Evolutionary conservation across 208 protist species (phyloP).

Genomic region (Lotmaria passim): DNA sequence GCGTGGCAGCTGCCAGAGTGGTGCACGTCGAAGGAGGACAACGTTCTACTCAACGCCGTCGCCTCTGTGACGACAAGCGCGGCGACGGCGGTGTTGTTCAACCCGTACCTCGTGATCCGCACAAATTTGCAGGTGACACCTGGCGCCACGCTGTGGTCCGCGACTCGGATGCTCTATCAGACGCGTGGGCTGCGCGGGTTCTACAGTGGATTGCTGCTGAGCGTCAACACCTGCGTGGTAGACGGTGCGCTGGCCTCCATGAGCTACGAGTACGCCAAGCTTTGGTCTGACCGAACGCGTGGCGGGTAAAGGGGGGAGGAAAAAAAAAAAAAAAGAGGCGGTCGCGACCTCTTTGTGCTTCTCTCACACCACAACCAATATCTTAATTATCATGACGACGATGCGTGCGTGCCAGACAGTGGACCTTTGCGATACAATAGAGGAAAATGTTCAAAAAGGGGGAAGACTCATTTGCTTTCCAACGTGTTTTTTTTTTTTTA

Average conservation of each 20-base stretch:
- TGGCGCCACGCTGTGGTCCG: constrained; percentile 62
- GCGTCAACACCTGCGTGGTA: constrained; percentile 67
- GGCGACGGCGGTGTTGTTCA: constrained; percentile 79
- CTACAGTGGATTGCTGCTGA: constrained; percentile 74
- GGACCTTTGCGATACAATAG: neutral
- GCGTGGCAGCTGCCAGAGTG: constrained; percentile 38
- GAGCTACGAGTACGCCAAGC: constrained; percentile 88
- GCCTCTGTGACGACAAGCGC: constrained; percentile 73
- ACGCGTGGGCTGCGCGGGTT: constrained; percentile 66
- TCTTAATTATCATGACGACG: too few relatives aligned
- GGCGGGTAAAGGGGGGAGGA: constrained; percentile 3
- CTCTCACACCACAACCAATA: too few relatives aligned
- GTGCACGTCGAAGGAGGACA: constrained; percentile 67
- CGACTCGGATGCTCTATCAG: constrained; percentile 50
- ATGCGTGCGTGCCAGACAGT: too few relatives aligned
- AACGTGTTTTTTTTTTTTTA: too few relatives aligned
- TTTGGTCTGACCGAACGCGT: constrained; percentile 69
- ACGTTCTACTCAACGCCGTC: constrained; percentile 65
- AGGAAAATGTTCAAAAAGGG: constrained; percentile 3
- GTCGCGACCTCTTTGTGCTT: too few relatives aligned
- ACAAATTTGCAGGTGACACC: constrained; percentile 81
- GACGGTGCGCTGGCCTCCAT: constrained; percentile 79
- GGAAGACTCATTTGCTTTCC: constrained; percentile 9
- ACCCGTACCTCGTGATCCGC: constrained; percentile 84
- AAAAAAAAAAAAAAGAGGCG: too few relatives aligned